Evolutionary conservation across 345 rosid genomes (phyloP), one percentile per base, ranked within the genome.

Genomic region (Pistacia atlantica): DNA sequence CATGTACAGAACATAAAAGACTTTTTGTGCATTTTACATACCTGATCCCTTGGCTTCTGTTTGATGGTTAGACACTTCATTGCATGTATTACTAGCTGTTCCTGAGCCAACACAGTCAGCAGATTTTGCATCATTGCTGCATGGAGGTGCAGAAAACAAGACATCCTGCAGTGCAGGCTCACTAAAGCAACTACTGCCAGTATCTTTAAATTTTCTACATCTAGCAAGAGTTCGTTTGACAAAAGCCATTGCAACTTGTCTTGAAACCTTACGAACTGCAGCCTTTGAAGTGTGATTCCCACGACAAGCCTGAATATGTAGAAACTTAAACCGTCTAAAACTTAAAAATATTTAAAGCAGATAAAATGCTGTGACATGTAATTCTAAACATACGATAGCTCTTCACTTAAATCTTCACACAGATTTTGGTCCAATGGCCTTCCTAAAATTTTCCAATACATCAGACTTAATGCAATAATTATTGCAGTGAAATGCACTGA

Each of bases 31-130:
- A 5, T 69, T 61, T 52, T 58, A 54, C 13, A 45, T 84, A 96
- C 99, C 99, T 80, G 97, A 90, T 77, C 91, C 96, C 86, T 88
- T 90, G 77, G 92, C 91, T 56, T 92, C 97, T n/a, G 83, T 78
- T 69, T 84, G 95, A 77, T 85, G 88, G 83, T 89, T 89, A 67
- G 86, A 85, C 73, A 86, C 88, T 74, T 93, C 98, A 70, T 42
- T 42, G 8, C 8, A 42, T 7, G 46, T 42, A 42, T 5, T 96
- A 83, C 99, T 93, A 31, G 95, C 97, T 60, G 98, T 93, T 79
- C 98, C 97, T 33, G 99, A 96, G 82, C 98, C 99, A 57, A 95
- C 93, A 83, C 92, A 84, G 64, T 94, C 98, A 13, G 81, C 78
- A 78, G 97, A 93, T 80, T 96, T 96, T 64, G 97, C 88, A 74